These are phyloP conservation scores for Naganishia randhawae DNA, from an alignment of 768 basidiomycete genomes.

Conservation along the genomic window DNA sequence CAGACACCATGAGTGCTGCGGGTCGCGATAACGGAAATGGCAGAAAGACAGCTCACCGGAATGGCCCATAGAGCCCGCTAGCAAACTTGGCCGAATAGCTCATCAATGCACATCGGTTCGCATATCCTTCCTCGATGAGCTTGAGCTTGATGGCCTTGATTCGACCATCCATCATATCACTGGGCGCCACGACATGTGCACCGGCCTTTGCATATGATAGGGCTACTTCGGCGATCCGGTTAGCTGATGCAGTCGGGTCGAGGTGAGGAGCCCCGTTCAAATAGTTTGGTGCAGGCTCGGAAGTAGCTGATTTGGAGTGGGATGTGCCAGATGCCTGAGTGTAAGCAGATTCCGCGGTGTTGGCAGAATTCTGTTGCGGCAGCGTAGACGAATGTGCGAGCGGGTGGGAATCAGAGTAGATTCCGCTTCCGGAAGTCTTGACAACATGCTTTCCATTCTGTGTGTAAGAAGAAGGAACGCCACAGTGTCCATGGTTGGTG, in stretches of 20 bases:
- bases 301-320: slow-evolving; percentile 32
- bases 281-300: slow-evolving; percentile 25
- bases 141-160: slow-evolving; percentile 81
- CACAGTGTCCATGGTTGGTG: slow-evolving; percentile 97
- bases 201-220: slow-evolving; percentile 88
- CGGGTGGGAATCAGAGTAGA: slow-evolving; percentile 17
- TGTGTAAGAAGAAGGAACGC: slow-evolving; percentile 51
- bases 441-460: slow-evolving; percentile 2
- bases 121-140: slow-evolving; percentile 76
- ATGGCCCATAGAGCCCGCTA: slow-evolving; percentile 89
- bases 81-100: slow-evolving; percentile 97
- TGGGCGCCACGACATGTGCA: slow-evolving; percentile 97
- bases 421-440: slow-evolving; percentile 9
- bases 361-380: slow-evolving; percentile 26
- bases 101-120: slow-evolving; percentile 89
- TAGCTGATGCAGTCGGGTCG: slow-evolving; percentile 69
- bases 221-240: slow-evolving; percentile 87
- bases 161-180: slow-evolving; percentile 99
- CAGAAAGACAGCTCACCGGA: slow-evolving; percentile 60
- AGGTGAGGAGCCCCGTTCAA: slow-evolving; percentile 48
- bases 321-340: slow-evolving; percentile 1
- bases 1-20: not conserved
- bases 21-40: not conserved
- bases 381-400: slow-evolving; percentile 12
- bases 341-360: slow-evolving; percentile 34